Base-by-base conservation (phyloP, 1,284 basidiomycete species). In the Boletus sp. region DNA sequence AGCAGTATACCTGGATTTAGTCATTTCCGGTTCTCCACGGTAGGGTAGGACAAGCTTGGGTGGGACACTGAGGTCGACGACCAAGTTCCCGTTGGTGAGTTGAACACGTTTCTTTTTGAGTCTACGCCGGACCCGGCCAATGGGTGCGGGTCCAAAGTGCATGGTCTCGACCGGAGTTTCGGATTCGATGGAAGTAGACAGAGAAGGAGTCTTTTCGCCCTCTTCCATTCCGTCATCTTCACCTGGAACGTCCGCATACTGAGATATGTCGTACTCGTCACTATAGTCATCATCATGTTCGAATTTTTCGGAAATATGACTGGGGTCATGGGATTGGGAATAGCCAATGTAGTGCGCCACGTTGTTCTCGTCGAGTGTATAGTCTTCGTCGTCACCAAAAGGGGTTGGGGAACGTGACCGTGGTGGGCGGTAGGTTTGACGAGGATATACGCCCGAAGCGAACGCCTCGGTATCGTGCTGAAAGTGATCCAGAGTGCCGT, bases 91-190 rank as follows among this genome's bases (percentile, higher is more conserved):
- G 63, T 91, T 88, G 47, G 88, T 89, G 53, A 91, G 77, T 53
- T 83, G 82, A 16, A 91, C 85, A 16, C 85, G 81, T 68, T 87
- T 87, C 74, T 83, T 89, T 72, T 92, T 88, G 64, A 89, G 83
- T 53, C 93, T 81, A 44, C 93, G 81, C 24, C 84, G 76, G 22
- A 92, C 82, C 27, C 92, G 85, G 20, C 93, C 93, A 6, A 81
- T 74, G 1, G 93, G 93, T 0, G 92, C 93, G 9, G 92, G 92
- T 2, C 93, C 93, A 73, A 91, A 96, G 73, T 96, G 93, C 54
- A 85, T 84, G 7, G 91, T 93, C 56, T 83, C 82, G 3, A 80
- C 64, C 0, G 84, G 84, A 0, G 74, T 73, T 9, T 72, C 74
- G 6, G 77, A 70, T 52, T 80, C 71, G 12, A 75, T 71, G 41